Conservation (phyloP, 306 rosid genomes). For the Medicago arabica region DNA sequence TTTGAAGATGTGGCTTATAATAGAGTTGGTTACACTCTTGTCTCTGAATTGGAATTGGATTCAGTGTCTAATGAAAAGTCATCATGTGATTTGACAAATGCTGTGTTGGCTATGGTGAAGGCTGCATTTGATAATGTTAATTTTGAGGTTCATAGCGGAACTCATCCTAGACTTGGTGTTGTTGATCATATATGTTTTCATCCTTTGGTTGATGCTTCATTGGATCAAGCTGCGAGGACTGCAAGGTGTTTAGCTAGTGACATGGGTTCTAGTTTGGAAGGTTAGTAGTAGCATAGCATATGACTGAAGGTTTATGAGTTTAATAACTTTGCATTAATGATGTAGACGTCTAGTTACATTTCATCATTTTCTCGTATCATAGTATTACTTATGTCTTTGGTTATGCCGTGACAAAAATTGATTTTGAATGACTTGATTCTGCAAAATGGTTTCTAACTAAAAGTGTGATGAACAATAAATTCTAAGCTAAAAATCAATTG, state of each 20-base stretch:
- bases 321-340: not conserved
- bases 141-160: conserved; percentile 69
- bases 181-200: conserved; percentile 93
- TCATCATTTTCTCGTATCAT: no score
- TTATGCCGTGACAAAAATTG: no score
- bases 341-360: no score
- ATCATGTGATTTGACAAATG: conserved; percentile 63
- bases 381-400: no score
- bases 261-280: conserved; percentile 72
- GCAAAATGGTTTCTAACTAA: no score
- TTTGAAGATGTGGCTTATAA: conserved; percentile 82
- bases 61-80: conserved; percentile 31
- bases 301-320: not conserved
- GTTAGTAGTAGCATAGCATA: conserved; percentile 49
- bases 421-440: no score
- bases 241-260: conserved; percentile 68
- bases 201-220: conserved; percentile 68
- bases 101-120: conserved; percentile 77
- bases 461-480: no score
- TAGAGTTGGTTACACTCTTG: conserved; percentile 91
- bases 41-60: conserved; percentile 62
- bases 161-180: conserved; percentile 91
- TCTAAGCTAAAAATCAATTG: no score
- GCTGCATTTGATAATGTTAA: conserved; percentile 74
- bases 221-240: conserved; percentile 63